Evolutionary conservation across 306 rosid species (phyloP).

Genomic region (Malus sylvestris): DNA sequence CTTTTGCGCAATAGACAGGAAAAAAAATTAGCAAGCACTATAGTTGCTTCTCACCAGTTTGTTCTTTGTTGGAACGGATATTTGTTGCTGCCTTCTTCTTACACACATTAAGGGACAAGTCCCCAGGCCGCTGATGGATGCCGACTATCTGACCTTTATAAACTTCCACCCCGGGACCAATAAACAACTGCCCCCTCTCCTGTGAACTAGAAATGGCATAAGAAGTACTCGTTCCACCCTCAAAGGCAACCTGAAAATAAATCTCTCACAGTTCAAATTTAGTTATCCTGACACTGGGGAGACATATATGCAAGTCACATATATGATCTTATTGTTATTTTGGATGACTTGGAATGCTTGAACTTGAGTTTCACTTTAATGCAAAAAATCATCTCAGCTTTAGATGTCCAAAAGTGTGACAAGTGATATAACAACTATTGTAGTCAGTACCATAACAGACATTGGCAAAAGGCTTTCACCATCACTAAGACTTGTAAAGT

Average conservation of each 20-base stretch:
- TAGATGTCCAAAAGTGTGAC: slow-evolving; percentile 10
- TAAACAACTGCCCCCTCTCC: slow-evolving; percentile 93
- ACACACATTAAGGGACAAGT: slow-evolving; percentile 85
- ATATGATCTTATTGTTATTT: neutral
- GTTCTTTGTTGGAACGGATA: slow-evolving; percentile 90
- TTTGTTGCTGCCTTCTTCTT: slow-evolving; percentile 98
- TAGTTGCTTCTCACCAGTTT: slow-evolving; percentile 54
- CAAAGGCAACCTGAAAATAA: slow-evolving; percentile 87
- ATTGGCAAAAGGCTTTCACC: neutral
- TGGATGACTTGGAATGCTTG: neutral
- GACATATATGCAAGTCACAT: neutral
- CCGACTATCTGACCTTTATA: slow-evolving; percentile 93
- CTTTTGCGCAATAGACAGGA: neutral
- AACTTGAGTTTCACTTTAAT: neutral
- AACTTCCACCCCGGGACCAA: slow-evolving; percentile 71
- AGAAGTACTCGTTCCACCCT: slow-evolving; percentile 83
- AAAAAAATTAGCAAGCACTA: neutral
- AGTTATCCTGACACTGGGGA: neutral
- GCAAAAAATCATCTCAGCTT: neutral
- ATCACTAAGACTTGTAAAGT: neutral
- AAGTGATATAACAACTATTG: neutral
- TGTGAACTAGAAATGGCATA: slow-evolving; percentile 87
- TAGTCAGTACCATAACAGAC: neutral
- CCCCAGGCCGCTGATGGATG: slow-evolving; percentile 96
- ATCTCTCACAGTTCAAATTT: neutral